Percentiles rank a stretch among this genome's conserved stretches.
Conservation (phyloP, 441 rosid species). For the Pelargonium fulgidum region DNA sequence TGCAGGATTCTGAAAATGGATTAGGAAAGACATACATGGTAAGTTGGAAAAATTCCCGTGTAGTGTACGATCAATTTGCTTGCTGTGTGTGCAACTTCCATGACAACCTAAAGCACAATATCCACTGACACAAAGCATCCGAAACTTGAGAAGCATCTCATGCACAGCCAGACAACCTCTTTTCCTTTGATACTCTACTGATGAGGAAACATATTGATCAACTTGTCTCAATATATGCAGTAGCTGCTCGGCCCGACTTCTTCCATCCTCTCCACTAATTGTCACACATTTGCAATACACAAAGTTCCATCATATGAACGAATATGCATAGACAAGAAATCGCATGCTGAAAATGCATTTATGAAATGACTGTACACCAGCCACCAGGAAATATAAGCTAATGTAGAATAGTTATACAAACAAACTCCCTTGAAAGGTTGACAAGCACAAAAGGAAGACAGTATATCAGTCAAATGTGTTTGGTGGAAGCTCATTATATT, state of each 20-base stretch:
- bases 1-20: conserved; percentile 11
- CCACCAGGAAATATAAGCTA: neutral
- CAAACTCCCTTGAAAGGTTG: neutral
- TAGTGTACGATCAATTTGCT: conserved; percentile 66
- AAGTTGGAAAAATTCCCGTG: conserved; percentile 71
- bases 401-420: neutral
- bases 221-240: conserved; percentile 86
- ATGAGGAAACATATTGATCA: conserved; percentile 79
- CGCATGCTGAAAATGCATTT: neutral
- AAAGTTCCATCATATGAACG: conserved; percentile 8
- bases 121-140: conserved; percentile 78
- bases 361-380: neutral
- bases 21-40: conserved; percentile 54
- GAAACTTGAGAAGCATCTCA: conserved; percentile 90
- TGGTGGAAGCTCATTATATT: conserved; percentile 2
- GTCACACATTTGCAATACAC: conserved; percentile 26
- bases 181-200: conserved; percentile 83
- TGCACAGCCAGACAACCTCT: conserved; percentile 92
- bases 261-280: conserved; percentile 97
- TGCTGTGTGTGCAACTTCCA: conserved; percentile 85
- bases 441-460: neutral
- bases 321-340: conserved; percentile 6
- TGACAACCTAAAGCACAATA: conserved; percentile 92
- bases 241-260: conserved; percentile 98
- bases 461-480: neutral